These are phyloP conservation scores for Trichosanthes cucumerina DNA, from an alignment of 306 rosid species.

Conservation along the genomic window DNA sequence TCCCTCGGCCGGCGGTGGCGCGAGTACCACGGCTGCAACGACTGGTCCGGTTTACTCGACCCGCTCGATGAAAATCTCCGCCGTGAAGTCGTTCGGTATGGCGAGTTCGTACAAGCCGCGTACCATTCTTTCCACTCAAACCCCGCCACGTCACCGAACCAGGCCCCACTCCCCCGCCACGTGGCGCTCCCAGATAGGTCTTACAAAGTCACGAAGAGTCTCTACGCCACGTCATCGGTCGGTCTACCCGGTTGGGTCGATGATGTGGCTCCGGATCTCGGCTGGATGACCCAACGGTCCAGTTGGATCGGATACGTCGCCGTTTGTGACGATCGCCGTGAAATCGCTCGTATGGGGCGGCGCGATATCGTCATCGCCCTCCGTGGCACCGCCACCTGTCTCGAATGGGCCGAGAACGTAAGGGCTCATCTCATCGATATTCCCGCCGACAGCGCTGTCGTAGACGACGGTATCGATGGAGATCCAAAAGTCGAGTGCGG, in stretches of 20 bases:
- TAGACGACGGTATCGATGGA: constrained; percentile 9
- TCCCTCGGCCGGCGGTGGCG: constrained; percentile 47
- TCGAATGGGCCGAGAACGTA: constrained; percentile 85
- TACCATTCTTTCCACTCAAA: constrained; percentile 62
- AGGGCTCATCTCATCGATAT: constrained; percentile 51
- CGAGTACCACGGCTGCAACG: constrained; percentile 64
- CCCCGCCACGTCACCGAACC: constrained; percentile 56
- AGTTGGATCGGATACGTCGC: constrained; percentile 95
- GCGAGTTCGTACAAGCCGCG: constrained; percentile 83
- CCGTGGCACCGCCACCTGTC: constrained; percentile 89
- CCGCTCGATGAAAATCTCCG: constrained; percentile 92
- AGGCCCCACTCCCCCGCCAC: constrained; percentile 31
- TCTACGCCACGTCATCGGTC: constrained; percentile 79
- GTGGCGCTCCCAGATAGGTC: constrained; percentile 47
- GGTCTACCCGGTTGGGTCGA: constrained; percentile 81
- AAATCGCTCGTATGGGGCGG: constrained; percentile 72
- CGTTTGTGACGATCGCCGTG: constrained; percentile 65
- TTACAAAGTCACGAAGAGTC: constrained; percentile 59
- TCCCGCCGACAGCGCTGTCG: not conserved
- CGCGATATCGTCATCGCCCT: constrained; percentile 78
- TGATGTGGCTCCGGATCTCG: constrained; percentile 70
- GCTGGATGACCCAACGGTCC: constrained; percentile 96
- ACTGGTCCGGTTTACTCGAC: constrained; percentile 79
- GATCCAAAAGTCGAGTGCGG: constrained; percentile 69
- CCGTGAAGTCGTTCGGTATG: constrained; percentile 76